Base-by-base conservation (phyloP, 2,329 filamentous ascomycete genomes). In the Alternaria triticimaculans region DNA sequence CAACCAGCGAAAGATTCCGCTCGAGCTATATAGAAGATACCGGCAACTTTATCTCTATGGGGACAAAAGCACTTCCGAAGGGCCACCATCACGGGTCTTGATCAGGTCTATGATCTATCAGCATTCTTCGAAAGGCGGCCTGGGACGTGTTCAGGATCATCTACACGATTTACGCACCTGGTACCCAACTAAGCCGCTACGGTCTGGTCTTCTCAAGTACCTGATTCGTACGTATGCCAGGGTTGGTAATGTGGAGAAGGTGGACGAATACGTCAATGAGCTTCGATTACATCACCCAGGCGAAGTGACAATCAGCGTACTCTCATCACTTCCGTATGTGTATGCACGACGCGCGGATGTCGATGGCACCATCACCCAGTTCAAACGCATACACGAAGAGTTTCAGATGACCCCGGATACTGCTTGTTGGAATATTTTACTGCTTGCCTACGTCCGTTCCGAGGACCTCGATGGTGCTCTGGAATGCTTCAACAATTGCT, bases 401-500 rank as follows among this genome's bases (percentile, higher is more conserved):
- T 90, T 89, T 71, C 80, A 82, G 1, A 70, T 91, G 15, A 68
- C 82, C 45, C 90, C 90, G 7, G 87, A 88, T 66, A 77, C 85
- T 2, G 76, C 84, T 37, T 88, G 87, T 66, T 97, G 91, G 90
- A 97, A 97, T 74, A 89, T 90, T 21, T 80, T 97, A 26, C 83
- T 98, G 49, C 88, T 90, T 72, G 90, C 91, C 3, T 87, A 94
- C 78, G 85, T 86, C 18, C 88, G 88, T 69, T 86, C 87, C 1
- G 85, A 88, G 51, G 88, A 96, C 74, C 86, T 92, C 46, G 83
- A 88, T n/a, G 87, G 87, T 6, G 90, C 90, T 12, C 81, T 92
- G 60, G 76, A 83, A 7, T 84, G 86, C 53, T 94, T 96, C 71
- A 84, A 89, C 18, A 80, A 85, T 10, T 85, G 96, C 76, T 62